These are phyloP conservation scores for Pyrus pyrifolia DNA, from an alignment of 306 rosid species.

Conservation along the genomic window DNA sequence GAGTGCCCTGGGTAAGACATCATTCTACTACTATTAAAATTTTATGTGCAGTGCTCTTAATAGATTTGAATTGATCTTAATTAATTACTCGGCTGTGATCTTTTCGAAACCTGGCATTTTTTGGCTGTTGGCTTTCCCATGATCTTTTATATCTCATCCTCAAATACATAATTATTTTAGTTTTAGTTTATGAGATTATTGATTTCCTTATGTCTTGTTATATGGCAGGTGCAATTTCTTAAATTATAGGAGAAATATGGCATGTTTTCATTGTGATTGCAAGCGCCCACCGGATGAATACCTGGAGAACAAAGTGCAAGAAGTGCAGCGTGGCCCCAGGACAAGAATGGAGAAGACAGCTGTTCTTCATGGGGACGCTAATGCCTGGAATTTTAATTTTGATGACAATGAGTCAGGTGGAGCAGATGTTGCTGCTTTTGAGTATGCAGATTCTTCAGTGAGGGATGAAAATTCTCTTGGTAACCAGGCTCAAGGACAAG, in stretches of 20 bases:
- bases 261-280: conserved; percentile 92
- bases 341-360: conserved; percentile 44
- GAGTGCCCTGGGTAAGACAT: conserved; percentile 91
- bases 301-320: conserved; percentile 60
- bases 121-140: neutral
- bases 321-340: conserved; percentile 35
- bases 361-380: conserved; percentile 51
- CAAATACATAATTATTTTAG: neutral
- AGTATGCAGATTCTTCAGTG: conserved; percentile 73
- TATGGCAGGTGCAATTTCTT: conserved; percentile 93
- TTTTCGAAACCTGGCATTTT: neutral
- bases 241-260: conserved; percentile 87
- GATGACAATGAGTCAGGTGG: conserved; percentile 97
- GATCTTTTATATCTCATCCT: neutral
- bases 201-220: conserved; percentile 9
- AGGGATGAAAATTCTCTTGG: conserved; percentile 38
- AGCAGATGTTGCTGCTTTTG: conserved; percentile 96
- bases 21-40: neutral
- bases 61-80: neutral
- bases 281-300: conserved; percentile 87
- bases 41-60: neutral
- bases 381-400: conserved; percentile 97
- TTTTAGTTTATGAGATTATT: neutral
- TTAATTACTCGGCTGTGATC: neutral
- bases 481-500: conserved; percentile 37